Percentiles rank a stretch among this genome's conserved stretches.
Conservation (phyloP, 169 alveolate genomes). For the Babesia gibsoni region DNA sequence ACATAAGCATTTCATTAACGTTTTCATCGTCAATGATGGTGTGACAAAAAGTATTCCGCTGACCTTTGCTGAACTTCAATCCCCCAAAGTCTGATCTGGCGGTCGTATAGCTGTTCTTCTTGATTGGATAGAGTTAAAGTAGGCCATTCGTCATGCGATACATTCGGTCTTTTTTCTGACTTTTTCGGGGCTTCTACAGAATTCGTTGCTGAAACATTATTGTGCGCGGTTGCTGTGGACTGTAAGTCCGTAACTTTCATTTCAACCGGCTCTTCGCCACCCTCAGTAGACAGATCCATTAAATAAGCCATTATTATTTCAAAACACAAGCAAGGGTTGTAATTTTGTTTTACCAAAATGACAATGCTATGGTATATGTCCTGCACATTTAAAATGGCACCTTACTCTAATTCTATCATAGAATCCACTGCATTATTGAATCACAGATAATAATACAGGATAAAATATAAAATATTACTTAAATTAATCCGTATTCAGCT, state of each 20-base stretch:
- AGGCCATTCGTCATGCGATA: background rate
- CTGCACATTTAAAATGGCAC: too few species aligned
- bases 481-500: too few species aligned
- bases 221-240: too few species aligned
- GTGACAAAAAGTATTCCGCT: background rate
- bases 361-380: too few species aligned
- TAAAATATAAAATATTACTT: too few species aligned
- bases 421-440: too few species aligned
- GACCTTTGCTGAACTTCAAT: slow-evolving; percentile 69
- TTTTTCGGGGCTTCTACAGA: background rate
- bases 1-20: too few species aligned
- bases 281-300: background rate
- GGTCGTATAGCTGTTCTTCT: slow-evolving; percentile 64
- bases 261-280: background rate
- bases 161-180: background rate
- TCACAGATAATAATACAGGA: too few species aligned
- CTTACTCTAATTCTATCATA: too few species aligned
- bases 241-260: too few species aligned
- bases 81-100: slow-evolving; percentile 79
- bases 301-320: background rate
- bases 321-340: too few species aligned
- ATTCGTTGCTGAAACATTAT: background rate
- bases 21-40: background rate
- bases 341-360: too few species aligned
- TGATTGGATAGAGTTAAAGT: slow-evolving; percentile 5